Percentiles rank a stretch among this genome's conserved stretches.
Conservation (phyloP, 1,284 basidiomycete species). For the Cryptococcus floricola region DNA sequence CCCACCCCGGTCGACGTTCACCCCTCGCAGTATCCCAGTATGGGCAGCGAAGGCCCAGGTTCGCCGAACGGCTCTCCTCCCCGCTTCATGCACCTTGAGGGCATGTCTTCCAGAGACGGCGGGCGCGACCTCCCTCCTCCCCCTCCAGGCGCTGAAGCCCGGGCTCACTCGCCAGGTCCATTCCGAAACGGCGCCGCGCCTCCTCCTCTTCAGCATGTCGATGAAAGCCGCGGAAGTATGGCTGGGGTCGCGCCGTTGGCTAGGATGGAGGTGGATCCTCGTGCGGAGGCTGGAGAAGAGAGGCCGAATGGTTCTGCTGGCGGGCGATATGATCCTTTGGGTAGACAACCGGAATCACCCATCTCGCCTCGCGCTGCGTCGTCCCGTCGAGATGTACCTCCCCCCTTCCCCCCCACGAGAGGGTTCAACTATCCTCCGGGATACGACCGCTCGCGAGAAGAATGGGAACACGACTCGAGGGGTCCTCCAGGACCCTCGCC, state of each 20-base stretch:
- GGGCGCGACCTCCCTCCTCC: constrained; percentile 41
- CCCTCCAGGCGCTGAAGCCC: constrained; percentile 21
- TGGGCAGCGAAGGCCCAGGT: constrained; percentile 18
- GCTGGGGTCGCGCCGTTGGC: constrained; percentile 64
- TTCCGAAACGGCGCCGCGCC: constrained; percentile 46
- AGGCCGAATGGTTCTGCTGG: constrained; percentile 3
- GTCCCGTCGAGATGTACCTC: constrained; percentile 22
- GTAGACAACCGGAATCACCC: constrained; percentile 32
- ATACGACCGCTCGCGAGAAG: constrained; percentile 37
- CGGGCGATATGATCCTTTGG: constrained; percentile 27
- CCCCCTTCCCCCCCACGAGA: constrained; percentile 17
- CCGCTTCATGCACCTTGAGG: constrained; percentile 14
- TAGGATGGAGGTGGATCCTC: constrained; percentile 77
- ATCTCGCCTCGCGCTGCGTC: constrained; percentile 23
- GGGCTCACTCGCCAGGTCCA: constrained; percentile 30
- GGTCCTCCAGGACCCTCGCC: constrained; percentile 20
- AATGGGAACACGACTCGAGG: constrained; percentile 45
- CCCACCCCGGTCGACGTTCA: constrained; percentile 92
- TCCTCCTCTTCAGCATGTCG: constrained; percentile 42
- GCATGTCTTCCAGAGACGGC: constrained; percentile 12
- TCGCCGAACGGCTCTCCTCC: constrained; percentile 27
- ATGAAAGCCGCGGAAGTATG: constrained; percentile 44
- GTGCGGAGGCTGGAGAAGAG: constrained; percentile 22
- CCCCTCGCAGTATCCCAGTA: constrained; percentile 71
- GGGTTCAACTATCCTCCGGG: constrained; percentile 12